Evolutionary conservation across 1,284 basidiomycete species (phyloP).

Genomic region (Phellopilus nigrolimitatus): DNA sequence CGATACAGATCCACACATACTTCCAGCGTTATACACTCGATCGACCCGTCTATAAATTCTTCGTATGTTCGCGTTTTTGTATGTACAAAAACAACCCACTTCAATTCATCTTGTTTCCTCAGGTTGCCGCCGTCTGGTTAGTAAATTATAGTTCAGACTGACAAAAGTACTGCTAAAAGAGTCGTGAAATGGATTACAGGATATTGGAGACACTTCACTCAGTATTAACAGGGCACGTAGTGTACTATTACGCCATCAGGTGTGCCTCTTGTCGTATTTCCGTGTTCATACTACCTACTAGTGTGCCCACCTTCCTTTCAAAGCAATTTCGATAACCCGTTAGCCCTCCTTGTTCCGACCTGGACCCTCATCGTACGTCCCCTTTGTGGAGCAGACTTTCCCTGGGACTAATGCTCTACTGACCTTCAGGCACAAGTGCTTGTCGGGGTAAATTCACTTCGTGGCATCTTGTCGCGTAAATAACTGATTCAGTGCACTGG

Average conservation of each 20-base stretch:
- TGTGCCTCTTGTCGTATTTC: constrained; percentile 27
- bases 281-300: neutral
- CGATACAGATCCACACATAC: constrained; percentile 50
- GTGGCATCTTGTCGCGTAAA: neutral
- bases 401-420: neutral
- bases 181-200: constrained; percentile 32
- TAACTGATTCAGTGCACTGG: neutral
- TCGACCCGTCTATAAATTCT: constrained; percentile 44
- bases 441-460: constrained; percentile 37
- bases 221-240: constrained; percentile 46
- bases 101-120: neutral
- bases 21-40: constrained; percentile 52
- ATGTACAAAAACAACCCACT: neutral
- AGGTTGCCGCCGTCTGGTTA: constrained; percentile 46
- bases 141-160: constrained; percentile 22
- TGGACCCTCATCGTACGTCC: constrained; percentile 11
- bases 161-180: too few species aligned
- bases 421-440: constrained; percentile 49
- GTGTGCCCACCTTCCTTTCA: neutral
- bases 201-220: constrained; percentile 48
- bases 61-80: constrained; percentile 38
- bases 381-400: neutral
- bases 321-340: constrained; percentile 45
- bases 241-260: constrained; percentile 55
- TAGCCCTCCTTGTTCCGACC: constrained; percentile 32